Evolutionary conservation across 805 yeast genomes (phyloP).

Genomic region (Wickerhamomyces mucosus): DNA sequence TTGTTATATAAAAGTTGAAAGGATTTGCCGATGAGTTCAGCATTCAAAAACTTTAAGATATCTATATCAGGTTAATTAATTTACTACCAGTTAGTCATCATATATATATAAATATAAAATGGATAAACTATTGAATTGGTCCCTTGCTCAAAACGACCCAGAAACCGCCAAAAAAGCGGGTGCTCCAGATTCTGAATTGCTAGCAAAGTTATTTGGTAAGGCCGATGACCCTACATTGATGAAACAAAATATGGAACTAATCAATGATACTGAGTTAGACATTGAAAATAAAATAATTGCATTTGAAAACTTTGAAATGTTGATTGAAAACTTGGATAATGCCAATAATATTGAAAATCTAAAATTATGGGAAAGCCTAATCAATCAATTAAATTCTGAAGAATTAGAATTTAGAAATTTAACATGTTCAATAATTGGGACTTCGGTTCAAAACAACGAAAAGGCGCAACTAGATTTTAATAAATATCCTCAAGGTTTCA

Average conservation of each 20-base stretch:
- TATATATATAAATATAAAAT: too few relatives aligned
- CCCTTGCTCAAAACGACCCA: constrained; percentile 72
- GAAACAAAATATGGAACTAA: constrained; percentile 64
- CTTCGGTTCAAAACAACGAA: constrained; percentile 88
- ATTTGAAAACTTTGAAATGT: constrained; percentile 86
- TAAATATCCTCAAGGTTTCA: constrained; percentile 38
- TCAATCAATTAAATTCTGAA: constrained; percentile 40
- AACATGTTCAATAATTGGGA: constrained; percentile 72
- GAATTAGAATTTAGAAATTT: constrained; percentile 38
- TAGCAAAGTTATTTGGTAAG: constrained; percentile 68
- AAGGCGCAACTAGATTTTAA: constrained; percentile 60
- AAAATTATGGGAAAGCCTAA: constrained; percentile 68
- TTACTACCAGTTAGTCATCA: too few relatives aligned
- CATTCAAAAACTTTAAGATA: too few relatives aligned
- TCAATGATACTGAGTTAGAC: constrained; percentile 42
- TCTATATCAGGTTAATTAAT: too few relatives aligned
- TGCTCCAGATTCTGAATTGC: constrained; percentile 66
- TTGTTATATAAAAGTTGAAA: too few relatives aligned
- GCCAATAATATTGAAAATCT: constrained; percentile 85
- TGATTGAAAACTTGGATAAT: constrained; percentile 87
- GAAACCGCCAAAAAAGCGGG: constrained; percentile 57
- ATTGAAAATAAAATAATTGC: constrained; percentile 63
- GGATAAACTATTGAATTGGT: constrained; percentile 93
- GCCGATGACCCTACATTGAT: constrained; percentile 80
- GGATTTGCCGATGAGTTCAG: too few relatives aligned